Evolutionary conservation across 129 eudicot species (phyloP).

Genomic region (Cynara cardunculus): DNA sequence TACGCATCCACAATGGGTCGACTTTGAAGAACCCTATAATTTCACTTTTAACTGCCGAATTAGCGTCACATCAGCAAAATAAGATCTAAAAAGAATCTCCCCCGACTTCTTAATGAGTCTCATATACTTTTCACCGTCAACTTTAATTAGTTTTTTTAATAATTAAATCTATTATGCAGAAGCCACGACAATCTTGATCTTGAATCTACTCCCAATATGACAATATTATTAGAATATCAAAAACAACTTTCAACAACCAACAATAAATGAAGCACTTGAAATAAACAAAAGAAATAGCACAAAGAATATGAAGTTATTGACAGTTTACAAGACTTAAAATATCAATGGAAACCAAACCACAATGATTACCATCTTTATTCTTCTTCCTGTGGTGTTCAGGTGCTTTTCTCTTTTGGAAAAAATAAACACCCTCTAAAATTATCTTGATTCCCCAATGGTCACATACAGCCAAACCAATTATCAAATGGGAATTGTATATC

Average conservation of each 20-base stretch:
- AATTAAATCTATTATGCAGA: not conserved
- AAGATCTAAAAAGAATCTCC: not conserved
- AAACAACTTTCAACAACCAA: not conserved
- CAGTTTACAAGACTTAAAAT: not conserved
- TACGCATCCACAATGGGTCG: not conserved
- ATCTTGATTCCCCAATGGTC: slow-evolving; percentile 15
- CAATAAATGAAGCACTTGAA: not conserved
- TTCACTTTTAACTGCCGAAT: no score
- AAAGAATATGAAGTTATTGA: not conserved
- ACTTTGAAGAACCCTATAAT: no score
- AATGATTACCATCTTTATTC: slow-evolving; percentile 29
- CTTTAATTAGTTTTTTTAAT: not conserved
- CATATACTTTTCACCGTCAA: not conserved
- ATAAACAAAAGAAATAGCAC: not conserved
- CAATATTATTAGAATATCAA: not conserved
- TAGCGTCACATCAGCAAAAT: not conserved
- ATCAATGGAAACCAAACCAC: slow-evolving; percentile 17
- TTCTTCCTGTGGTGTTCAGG: slow-evolving; percentile 4
- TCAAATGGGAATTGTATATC: no score
- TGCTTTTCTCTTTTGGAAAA: slow-evolving; percentile 20
- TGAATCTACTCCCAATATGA: not conserved
- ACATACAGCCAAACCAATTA: slow-evolving; percentile 20
- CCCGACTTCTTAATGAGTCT: not conserved
- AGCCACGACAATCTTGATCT: not conserved
- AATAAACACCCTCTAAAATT: not conserved